phyloP scores from a whole-genome alignment of 2,329 filamentous ascomycete genomes.

The Paracamarosporium sp. region DNA sequence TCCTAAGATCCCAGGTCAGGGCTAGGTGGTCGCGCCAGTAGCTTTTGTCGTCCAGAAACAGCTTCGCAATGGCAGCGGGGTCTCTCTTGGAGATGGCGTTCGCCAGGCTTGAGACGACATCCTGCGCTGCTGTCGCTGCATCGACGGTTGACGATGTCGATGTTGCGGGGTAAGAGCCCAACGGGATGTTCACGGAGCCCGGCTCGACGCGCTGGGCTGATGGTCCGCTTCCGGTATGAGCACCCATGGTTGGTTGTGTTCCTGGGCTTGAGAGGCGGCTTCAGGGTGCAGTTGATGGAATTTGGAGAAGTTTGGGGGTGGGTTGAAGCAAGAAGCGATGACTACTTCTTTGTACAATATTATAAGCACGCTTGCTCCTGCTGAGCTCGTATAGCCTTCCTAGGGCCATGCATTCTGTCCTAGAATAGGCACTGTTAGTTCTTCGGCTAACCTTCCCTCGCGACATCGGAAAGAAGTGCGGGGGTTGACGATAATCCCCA shows the following conservation, averaged over 20 bases:
- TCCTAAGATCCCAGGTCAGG: slow-evolving; percentile 63
- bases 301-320: not conserved
- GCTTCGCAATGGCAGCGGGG: slow-evolving; percentile 30
- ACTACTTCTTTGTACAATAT: not conserved
- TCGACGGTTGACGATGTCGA: slow-evolving; percentile 39
- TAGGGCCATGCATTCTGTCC: slow-evolving; percentile 1
- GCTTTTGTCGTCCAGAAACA: slow-evolving; percentile 59
- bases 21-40: slow-evolving; percentile 67
- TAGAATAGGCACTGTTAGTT: not conserved
- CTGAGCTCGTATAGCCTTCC: slow-evolving; percentile 4
- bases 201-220: slow-evolving; percentile 56
- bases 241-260: slow-evolving; percentile 23
- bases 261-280: not conserved
- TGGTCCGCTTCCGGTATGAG: slow-evolving; percentile 29
- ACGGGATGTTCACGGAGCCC: slow-evolving; percentile 62
- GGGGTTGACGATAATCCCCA: not conserved
- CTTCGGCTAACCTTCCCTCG: slow-evolving; percentile 20
- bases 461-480: slow-evolving; percentile 13
- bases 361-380: not conserved
- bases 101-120: slow-evolving; percentile 53
- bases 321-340: not conserved
- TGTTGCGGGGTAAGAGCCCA: slow-evolving; percentile 53
- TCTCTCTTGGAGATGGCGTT: slow-evolving; percentile 47
- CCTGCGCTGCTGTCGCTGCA: slow-evolving; percentile 46
- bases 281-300: not conserved